These are phyloP conservation scores for Epicoccum sorghinum DNA, from an alignment of 2,329 filamentous ascomycete species.

Conservation along the genomic window DNA sequence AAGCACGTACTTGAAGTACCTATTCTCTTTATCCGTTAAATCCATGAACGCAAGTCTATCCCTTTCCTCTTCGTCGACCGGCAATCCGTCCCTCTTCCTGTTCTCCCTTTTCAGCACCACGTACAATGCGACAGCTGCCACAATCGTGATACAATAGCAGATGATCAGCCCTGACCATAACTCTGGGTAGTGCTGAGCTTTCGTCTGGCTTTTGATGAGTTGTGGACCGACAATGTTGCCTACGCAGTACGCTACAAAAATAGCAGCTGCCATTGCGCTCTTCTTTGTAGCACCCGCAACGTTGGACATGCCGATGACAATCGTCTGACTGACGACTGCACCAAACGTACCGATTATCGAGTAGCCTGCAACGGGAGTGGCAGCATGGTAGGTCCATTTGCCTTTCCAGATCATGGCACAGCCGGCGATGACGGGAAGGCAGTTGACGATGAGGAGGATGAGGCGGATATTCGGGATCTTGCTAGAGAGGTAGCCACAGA, in stretches of 20 bases:
- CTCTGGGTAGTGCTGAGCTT: conserved; percentile 70
- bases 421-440: conserved; percentile 75
- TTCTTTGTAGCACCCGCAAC: conserved; percentile 80
- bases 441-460: conserved; percentile 68
- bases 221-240: conserved; percentile 79
- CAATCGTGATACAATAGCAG: conserved; percentile 68
- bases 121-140: conserved; percentile 62
- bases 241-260: conserved; percentile 78
- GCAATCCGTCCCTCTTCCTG: conserved; percentile 57
- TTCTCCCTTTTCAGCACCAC: conserved; percentile 58
- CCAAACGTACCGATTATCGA: conserved; percentile 76
- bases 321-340: conserved; percentile 68
- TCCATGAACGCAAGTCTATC: conserved; percentile 54
- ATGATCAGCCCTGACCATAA: conserved; percentile 73
- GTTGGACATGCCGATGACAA: conserved; percentile 67
- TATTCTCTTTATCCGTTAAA: conserved; percentile 64
- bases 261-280: conserved; percentile 74
- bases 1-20: conserved; percentile 61
- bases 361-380: conserved; percentile 72
- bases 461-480: conserved; percentile 68
- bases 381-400: conserved; percentile 67
- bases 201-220: conserved; percentile 70
- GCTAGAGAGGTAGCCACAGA: conserved; percentile 69
- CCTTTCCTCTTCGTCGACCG: conserved; percentile 65
- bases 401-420: conserved; percentile 77